Evolutionary conservation across 1,139 yeast species (phyloP), one percentile per base, ranked within the genome.

Genomic region (Yamadazyma spencermartinsiae): DNA sequence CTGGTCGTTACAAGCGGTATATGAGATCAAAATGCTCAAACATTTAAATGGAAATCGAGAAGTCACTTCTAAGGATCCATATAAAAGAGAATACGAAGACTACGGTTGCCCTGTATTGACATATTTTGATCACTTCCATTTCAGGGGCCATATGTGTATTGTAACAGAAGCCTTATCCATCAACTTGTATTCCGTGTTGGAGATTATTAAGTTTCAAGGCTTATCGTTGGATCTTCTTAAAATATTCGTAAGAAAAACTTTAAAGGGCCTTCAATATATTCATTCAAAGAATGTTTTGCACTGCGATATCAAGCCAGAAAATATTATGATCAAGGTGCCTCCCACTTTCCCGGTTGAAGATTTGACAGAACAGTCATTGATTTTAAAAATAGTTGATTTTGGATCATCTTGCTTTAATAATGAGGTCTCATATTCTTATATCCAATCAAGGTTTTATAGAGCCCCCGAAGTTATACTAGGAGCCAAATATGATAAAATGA

Each of bases 391-490:
- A n/a, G 80, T 81, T 36, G 87, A 81, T 54, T 80, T 80, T 54
- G 87, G 87, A 0, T 72, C 86, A 0, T 78, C 86, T 0, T 76
- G 85, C 46, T 60, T 61, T 13, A 52, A 51, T 4, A 65, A 68
- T 37, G 77, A 76, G 36, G 64, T 72, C 2, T 63, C 76, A 0
- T 80, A 68, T 47, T 74, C 84, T 0, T 81, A 81, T 46, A 73
- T 81, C 33, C 87, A 81, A 52, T 80, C 86, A 1, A 53, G 87
- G 32, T 81, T 74, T 49, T 81, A 81, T 51, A 58, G 87, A 39
- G 84, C 87, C 12, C 89, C 96, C 0, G 96, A 88, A 56, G 89
- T 88, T 3, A 67, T 86, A 29, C 54, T 87, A n/a, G 96, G 96
- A 2, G 81, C 88, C 42, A 72, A 79, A 23, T 88, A 88, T 57